Base-by-base conservation (phyloP, 345 rosid species). In the Tarenaya hassleriana region DNA sequence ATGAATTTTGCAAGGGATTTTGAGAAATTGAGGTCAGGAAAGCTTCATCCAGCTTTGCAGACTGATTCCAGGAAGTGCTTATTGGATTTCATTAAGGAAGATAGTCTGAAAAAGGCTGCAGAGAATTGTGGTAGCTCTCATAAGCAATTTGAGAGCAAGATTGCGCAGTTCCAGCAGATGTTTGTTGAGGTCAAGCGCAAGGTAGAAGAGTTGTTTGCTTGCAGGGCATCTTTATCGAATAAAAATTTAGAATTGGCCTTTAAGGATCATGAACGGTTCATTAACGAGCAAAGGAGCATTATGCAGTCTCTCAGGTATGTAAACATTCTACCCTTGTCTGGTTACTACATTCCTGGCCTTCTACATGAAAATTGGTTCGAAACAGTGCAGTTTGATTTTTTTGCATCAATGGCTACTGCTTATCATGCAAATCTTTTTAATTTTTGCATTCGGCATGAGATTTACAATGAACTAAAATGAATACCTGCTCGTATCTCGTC, bases 221-320 rank as follows among this genome's bases (percentile, higher is more conserved):
- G 63, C 47, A 73, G 77, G 68, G 71, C 78, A 27, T 65, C 86
- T 34, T 50, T 64, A 7, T 55, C 85, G 8, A 63, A 66, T 53
- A 74, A 70, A 74, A 77, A 69, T 69, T 62, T 86, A 65, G 95
- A 94, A 56, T 61, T 43, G 57, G 53, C 69, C 45, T 66, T 94
- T 54, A 80, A 74, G 70, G 97, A 86, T 60, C 82, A 77, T 51
- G 85, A 71, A 45, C 79, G 65, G 7, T 80, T 52, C 70, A 71
- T 86, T 52, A 62, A 70, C 34, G 97, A 94, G 60, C 89, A 88
- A 55, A 88, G 78, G 69, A 85, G 85, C 68, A 80, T 88, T 58
- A 81, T 86, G 95, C 99, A 94, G 60, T 86, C 97, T 46, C 69
- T 94, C 72, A 94, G 99, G 99, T 92, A 63, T 47, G 88, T 60